Evolutionary conservation across 2,329 filamentous ascomycete genomes (phyloP), one percentile per base, ranked within the genome.

Genomic region (Dactylonectria estremocensis): DNA sequence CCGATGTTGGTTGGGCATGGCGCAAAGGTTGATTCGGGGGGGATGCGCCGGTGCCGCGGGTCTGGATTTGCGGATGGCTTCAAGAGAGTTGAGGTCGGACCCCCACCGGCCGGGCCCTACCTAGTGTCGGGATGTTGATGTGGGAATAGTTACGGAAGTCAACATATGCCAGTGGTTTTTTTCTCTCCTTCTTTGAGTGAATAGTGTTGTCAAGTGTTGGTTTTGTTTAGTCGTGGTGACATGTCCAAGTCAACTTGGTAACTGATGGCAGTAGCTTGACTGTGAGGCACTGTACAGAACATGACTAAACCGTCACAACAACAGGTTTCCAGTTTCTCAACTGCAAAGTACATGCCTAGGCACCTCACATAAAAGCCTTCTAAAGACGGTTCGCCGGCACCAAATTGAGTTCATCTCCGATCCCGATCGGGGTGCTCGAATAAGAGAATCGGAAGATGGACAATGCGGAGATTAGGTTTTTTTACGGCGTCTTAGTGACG

Each of bases 61-160:
- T 46, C 40, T 56, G 50, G 56, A 18, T 53, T 53, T 35, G 50
- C 56, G 56, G 56, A 49, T 50, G 56, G 56, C 55, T 65, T 55
- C 43, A 46, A 20, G 10, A 22, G 56, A 55, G 40, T 37, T 55
- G 49, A 31, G 48, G 24, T 64, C 35, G 31, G 13, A 33, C 46
- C n/a, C 28, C 45, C 52, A 31, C 18, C 53, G 57, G 50, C 49
- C 49, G 11, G 14, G 50, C 22, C 48, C 46, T 35, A 28, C 24
- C 24, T 28, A 28, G 24, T 28, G 24, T 28, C 24, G 24, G 24
- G 24, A 28, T 7, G 4, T 7, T 4, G 7, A 28, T 61, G 33
- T 40, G 40, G 59, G 28, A 22, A 40, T 20, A 16, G 22, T 20
- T 16, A 5, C 7, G 24, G 24, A 28, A 28, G 24, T 28, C 4